Percentiles rank a stretch among this genome's conserved stretches.
These are phyloP conservation scores for Prunus mira DNA, from an alignment of 306 rosid genomes.

Conservation along the genomic window DNA sequence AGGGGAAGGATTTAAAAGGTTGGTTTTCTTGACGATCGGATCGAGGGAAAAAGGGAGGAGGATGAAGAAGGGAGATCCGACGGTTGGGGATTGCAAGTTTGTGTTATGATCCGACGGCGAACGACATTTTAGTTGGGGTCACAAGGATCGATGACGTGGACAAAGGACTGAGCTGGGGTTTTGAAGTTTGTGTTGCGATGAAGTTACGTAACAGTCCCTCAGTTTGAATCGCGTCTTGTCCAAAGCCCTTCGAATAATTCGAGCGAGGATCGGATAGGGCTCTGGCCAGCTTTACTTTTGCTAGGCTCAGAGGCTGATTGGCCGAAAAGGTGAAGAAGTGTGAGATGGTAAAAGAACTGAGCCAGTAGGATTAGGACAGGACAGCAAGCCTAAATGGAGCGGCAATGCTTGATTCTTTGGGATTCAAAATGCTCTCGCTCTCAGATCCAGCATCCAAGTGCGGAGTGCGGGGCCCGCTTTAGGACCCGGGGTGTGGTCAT, in stretches of 20 bases:
- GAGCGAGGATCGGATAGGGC: background rate
- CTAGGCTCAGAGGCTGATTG: constrained; percentile 5
- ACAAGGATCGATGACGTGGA: constrained; percentile 49
- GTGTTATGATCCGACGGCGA: constrained; percentile 21
- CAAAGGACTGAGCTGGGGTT: background rate
- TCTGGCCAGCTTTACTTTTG: background rate
- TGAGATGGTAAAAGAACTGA: background rate
- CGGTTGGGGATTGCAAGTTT: constrained; percentile 31
- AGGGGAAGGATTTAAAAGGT: constrained; percentile 31
- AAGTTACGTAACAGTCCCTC: constrained; percentile 14
- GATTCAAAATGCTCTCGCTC: background rate
- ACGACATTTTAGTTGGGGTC: background rate
- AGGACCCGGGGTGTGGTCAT: background rate
- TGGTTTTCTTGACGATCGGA: constrained; percentile 25
- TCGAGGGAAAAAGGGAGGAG: constrained; percentile 15
- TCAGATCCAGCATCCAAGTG: constrained; percentile 25
- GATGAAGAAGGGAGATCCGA: constrained; percentile 24
- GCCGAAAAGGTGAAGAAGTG: background rate
- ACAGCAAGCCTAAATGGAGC: background rate
- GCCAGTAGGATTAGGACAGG: constrained; percentile 13
- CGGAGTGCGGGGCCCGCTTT: constrained; percentile 16
- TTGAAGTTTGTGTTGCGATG: background rate
- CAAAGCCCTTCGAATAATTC: constrained; percentile 4
- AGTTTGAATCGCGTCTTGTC: constrained; percentile 15
- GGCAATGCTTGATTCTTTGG: background rate